Evolutionary conservation across 1,284 basidiomycete genomes (phyloP), one percentile per base, ranked within the genome.

Genomic region (Moniliophthora roreri): DNA sequence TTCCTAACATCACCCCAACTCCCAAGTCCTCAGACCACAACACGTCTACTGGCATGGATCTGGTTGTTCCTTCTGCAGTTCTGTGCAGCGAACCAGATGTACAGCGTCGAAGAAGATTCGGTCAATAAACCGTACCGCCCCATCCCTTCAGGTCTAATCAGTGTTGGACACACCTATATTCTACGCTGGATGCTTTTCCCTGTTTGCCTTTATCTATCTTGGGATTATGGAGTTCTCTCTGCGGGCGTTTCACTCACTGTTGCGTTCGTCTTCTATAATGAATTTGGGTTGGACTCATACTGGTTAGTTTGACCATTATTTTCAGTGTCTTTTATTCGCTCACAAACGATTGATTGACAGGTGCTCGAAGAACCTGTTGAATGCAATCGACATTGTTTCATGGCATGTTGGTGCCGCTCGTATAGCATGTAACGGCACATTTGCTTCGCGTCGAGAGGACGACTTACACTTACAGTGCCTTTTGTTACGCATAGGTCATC

Each of bases 51-150:
- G 35, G 18, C 71, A 20, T 80, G 77, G 77, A 64, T 73, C 2
- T 78, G 70, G 70, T 49, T 76, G 2, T 70, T 77, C 55, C 66
- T 76, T 8, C 68, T 80, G 3, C 74, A 76, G 45, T 72, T 74
- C 63, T 70, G 71, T 55, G 64, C 77, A 10, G 69, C 74, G 9
- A 80, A 80, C 54, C 77, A 80, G 61, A 68, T 64, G 15, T 60
- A 67, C 35, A 63, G 63, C 39, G 60, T 62, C 15, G 64, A 67
- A 32, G 77, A 80, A 60, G 78, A 80, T 55, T 51, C 40, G 3
- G 51, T 64, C 39, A 80, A 80, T 61, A 75, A 78, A 53, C 68
- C 72, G 0, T 73, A 73, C 63, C 60, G 77, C 8, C 78, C 78
- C 2, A 61, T 80, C 13, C 76, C 77, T 0, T 62, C 75, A 3